Percentiles rank a stretch among this genome's conserved stretches.
Conservation (phyloP, 2,329 filamentous ascomycete genomes). For the Plenodomus biglobosus region DNA sequence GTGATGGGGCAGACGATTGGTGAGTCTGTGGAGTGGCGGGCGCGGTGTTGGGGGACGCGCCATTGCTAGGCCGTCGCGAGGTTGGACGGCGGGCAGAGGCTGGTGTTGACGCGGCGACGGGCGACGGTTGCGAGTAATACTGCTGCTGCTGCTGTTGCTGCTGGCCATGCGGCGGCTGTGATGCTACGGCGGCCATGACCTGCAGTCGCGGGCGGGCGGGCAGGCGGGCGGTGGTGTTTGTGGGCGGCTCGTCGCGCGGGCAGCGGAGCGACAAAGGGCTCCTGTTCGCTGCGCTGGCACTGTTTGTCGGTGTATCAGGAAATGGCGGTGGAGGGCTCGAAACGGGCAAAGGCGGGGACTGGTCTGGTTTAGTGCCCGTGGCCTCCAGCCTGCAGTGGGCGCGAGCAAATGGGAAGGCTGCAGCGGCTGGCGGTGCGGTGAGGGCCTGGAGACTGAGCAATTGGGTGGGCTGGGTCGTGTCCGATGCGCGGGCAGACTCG, state of each 20-base stretch:
- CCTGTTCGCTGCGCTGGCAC: slow-evolving; percentile 8
- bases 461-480: slow-evolving; percentile 1
- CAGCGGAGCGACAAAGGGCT: neutral
- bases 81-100: slow-evolving; percentile 39
- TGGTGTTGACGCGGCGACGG: slow-evolving; percentile 30
- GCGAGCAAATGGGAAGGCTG: slow-evolving; percentile 5
- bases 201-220: slow-evolving; percentile 9
- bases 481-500: slow-evolving; percentile 2
- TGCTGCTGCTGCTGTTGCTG: slow-evolving; percentile 39
- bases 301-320: slow-evolving; percentile 7
- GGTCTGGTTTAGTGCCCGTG: slow-evolving; percentile 1
- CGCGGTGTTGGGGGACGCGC: slow-evolving; percentile 45
- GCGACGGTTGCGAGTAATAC: slow-evolving; percentile 34
- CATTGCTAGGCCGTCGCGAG: slow-evolving; percentile 44
- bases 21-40: slow-evolving; percentile 40
- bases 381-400: neutral
- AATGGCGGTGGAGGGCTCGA: slow-evolving; percentile 20
- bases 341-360: slow-evolving; percentile 20
- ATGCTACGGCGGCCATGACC: slow-evolving; percentile 44
- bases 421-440: slow-evolving; percentile 8
- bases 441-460: slow-evolving; percentile 4
- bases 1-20: slow-evolving; percentile 38
- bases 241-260: neutral
- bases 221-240: slow-evolving; percentile 4
- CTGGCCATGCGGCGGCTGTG: slow-evolving; percentile 37